These are phyloP conservation scores for Naganishia liquefaciens DNA, from an alignment of 1,284 basidiomycete species.

Conservation along the genomic window DNA sequence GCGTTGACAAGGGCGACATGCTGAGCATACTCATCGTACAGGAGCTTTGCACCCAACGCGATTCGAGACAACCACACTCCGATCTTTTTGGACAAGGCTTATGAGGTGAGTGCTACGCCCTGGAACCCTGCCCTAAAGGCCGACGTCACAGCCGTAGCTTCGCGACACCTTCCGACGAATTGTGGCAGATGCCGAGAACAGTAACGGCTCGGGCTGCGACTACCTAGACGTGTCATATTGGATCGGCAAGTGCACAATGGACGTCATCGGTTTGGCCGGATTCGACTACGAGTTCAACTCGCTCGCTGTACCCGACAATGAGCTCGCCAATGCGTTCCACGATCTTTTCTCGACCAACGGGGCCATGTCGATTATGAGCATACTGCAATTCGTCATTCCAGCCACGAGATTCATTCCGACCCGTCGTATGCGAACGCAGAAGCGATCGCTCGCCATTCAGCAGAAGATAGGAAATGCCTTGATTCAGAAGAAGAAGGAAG, in stretches of 20 bases:
- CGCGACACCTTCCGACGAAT: constrained; percentile 34
- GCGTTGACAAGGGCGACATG: too few species aligned
- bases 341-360: constrained; percentile 59
- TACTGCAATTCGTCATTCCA: constrained; percentile 3
- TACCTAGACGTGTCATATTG: constrained; percentile 63
- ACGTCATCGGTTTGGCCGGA: constrained; percentile 70
- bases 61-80: constrained; percentile 61
- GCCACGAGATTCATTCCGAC: background rate
- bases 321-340: constrained; percentile 62
- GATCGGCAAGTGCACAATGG: constrained; percentile 67
- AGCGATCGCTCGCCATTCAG: constrained; percentile 11
- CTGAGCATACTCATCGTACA: constrained; percentile 44
- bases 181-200: constrained; percentile 31
- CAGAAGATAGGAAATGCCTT: constrained; percentile 49
- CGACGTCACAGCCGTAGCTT: constrained; percentile 20
- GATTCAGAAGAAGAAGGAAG: constrained; percentile 59
- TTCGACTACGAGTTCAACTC: constrained; percentile 66
- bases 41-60: constrained; percentile 59
- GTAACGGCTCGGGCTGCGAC: background rate
- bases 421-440: constrained; percentile 17
- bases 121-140: background rate
- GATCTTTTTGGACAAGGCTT: constrained; percentile 66
- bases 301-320: constrained; percentile 55
- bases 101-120: constrained; percentile 53
- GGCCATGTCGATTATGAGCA: constrained; percentile 8